Base-by-base conservation (phyloP, 768 basidiomycete genomes). In the Lactarius pseudohatsudake region DNA sequence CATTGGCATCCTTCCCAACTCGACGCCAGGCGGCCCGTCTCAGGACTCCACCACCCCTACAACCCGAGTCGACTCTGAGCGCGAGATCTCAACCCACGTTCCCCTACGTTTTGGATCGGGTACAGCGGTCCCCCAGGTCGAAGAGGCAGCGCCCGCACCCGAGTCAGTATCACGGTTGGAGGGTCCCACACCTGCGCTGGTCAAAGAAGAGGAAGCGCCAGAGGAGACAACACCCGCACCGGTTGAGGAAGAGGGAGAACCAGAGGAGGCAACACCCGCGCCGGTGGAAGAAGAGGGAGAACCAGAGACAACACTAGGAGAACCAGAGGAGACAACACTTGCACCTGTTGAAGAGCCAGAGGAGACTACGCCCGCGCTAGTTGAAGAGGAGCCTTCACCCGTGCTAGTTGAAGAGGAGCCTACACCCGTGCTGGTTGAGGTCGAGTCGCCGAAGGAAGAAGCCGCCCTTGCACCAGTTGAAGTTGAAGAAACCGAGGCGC, bases 11-110 rank as follows among this genome's bases (percentile, higher is more conserved):
- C 43, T 60, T 26, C 40, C 60, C n/a, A 61, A 43, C 26, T 61
- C 47, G 43, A 32, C 28, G 16, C 41, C 16, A 5, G 53, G 26
- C 26, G 2, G 0, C 34, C 5, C 56, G n/a, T 36, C 34, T 22
- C 34, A 38, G n/a, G 26, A 30, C 22, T 20, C 62, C 18, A 26
- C 43, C 41, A 26, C 43, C 41, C 36, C 61, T 11, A 34, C 65
- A 10, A 41, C 26, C n/a, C 34, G 45, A 30, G 34, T 26, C 34
- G 38, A 43, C 57, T 4, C 30, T 16, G 66, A 41, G 20, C 26
- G 57, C 9, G 60, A 70, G 53, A 50, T n/a, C 36, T 61, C 66
- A 10, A 70, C 69, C n/a, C 66, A 70, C 47, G 34, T 61, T 5
- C 66, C 60, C 4, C 26, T 59, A 8, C 50, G 20, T 50, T 20